Evolutionary conservation across 2,329 filamentous ascomycete species (phyloP), one percentile per base, ranked within the genome.

Genomic region (Didymella arachidicola): DNA sequence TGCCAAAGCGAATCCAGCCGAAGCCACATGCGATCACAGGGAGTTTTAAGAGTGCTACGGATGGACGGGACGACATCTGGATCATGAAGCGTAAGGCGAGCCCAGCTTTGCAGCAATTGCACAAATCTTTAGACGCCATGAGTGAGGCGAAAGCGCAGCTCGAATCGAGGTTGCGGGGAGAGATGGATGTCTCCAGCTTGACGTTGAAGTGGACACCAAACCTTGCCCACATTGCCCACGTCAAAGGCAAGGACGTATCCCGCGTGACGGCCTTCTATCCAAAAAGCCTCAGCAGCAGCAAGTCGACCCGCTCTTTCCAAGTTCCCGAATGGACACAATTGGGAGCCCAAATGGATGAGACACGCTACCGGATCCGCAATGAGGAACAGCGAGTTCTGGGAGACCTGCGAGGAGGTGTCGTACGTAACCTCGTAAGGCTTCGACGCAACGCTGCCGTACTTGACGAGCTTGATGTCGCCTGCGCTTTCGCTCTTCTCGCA

Each of bases 401-500:
- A 56, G 79, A 83, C 5, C 82, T 99, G 8, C 89, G 94, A 29
- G 85, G 88, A 60, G 82, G 86, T 49, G 93, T 97, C 0, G 87
- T 98, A 4, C 79, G 85, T 45, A 94, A 93, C 68, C 84, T 99
- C 3, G 87, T 97, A 62, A 92, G 89, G 69, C 85, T 99, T 14
- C 89, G 95, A 6, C 90, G 90, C 57, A 98, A 97, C 76, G 93
- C 94, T 11, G 84, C 87, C n/a, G 90, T 97, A 1, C 86, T 99
- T 19, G 94, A 98, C 74, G 93, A 97, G 76, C 85, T 99, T 8
- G 95, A 99, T 77, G 90, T 99, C 36, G 86, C 90, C 2, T 92
- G 91, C 54, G 92, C 92, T 0, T 96, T 96, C 71, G 92, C 95
- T 2, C 83, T 82, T 4, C 83, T 98, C 2, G 93, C 95, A 2